Evolutionary conservation across 73 alveolate species (phyloP).

Genomic region (Paramecium octaurelia): DNA sequence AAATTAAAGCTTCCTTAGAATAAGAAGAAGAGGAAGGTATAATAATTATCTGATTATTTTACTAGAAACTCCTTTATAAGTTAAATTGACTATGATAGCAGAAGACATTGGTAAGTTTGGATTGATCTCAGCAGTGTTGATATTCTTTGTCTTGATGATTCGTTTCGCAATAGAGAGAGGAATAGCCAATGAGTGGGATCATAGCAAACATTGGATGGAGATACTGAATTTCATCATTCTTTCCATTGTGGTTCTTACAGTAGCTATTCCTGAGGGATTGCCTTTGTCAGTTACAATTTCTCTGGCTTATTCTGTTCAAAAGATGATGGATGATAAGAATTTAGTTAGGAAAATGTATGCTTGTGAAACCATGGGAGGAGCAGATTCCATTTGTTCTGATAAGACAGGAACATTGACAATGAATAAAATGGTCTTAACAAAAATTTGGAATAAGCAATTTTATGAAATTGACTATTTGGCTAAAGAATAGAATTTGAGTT

Average conservation of each 20-base stretch:
- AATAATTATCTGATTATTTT: not conserved
- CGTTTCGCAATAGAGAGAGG: conserved; percentile 56
- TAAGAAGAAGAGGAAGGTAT: conserved; percentile 43
- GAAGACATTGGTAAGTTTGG: conserved; percentile 70
- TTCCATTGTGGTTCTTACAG: conserved; percentile 72
- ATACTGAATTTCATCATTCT: conserved; percentile 73
- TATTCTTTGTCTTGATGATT: conserved; percentile 23
- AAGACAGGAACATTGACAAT: conserved; percentile 82
- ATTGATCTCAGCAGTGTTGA: conserved; percentile 58
- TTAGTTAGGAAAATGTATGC: conserved; percentile 76
- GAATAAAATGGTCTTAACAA: conserved; percentile 68
- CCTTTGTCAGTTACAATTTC: conserved; percentile 78
- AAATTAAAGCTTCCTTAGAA: conserved; percentile 43
- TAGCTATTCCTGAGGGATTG: conserved; percentile 81
- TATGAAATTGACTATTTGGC: conserved; percentile 53
- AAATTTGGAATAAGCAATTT: conserved; percentile 34
- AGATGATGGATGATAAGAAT: conserved; percentile 75
- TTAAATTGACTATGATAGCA: conserved; percentile 66
- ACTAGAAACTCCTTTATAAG: conserved; percentile 45
- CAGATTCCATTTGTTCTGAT: conserved; percentile 74
- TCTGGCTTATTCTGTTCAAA: conserved; percentile 72
- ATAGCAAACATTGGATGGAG: conserved; percentile 62
- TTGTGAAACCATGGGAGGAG: conserved; percentile 93
- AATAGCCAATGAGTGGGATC: conserved; percentile 56
- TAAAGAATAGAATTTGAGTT: not conserved